These are phyloP conservation scores for Saturnispora serradocipensis DNA, from an alignment of 805 yeast genomes.

Conservation along the genomic window DNA sequence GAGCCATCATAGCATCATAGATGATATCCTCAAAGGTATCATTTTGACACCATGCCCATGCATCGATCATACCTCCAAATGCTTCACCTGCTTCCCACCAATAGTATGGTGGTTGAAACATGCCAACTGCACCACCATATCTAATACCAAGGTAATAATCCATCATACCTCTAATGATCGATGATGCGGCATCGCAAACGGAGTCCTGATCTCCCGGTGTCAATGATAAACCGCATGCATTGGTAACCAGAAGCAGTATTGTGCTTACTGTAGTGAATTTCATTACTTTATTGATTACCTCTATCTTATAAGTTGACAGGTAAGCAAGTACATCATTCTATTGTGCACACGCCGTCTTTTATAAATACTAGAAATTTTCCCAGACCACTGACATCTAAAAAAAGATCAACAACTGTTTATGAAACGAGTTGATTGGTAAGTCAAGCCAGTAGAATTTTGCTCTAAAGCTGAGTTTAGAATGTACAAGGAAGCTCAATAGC, in stretches of 20 bases:
- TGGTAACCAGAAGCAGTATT: neutral
- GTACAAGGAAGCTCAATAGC: neutral
- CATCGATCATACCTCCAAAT: conserved; percentile 60
- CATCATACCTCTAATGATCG: conserved; percentile 62
- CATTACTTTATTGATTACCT: neutral
- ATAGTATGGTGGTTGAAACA: conserved; percentile 67
- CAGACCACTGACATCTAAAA: neutral
- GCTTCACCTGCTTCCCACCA: conserved; percentile 94
- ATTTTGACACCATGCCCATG: conserved; percentile 61
- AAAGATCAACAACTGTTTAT: too few species aligned
- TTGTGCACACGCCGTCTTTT: neutral
- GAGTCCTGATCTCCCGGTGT: conserved; percentile 20
- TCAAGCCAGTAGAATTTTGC: too few species aligned
- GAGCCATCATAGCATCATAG: conserved; percentile 53
- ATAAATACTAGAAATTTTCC: neutral
- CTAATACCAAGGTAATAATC: conserved; percentile 69
- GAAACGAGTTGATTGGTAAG: too few species aligned
- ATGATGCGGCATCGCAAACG: conserved; percentile 41
- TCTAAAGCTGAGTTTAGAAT: too few species aligned
- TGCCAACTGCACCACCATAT: conserved; percentile 62
- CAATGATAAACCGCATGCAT: conserved; percentile 11
- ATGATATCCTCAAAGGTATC: conserved; percentile 49
- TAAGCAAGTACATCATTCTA: neutral
- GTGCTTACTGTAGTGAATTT: neutral
- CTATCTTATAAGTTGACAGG: neutral